Base-by-base conservation (phyloP, 441 rosid genomes). In the Euphorbia schlechtendalii region DNA sequence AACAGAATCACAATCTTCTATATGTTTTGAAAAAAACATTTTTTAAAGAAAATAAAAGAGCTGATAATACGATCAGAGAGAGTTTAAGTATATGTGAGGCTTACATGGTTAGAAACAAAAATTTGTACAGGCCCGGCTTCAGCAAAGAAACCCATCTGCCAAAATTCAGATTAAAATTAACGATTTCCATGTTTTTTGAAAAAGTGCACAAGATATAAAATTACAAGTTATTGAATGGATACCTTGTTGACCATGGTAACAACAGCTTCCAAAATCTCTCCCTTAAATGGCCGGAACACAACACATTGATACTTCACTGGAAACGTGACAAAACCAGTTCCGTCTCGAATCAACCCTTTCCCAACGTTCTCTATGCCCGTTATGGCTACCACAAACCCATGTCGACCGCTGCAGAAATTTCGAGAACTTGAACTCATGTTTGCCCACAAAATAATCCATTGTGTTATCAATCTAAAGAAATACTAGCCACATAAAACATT, bases 91-190 rank as follows among this genome's bases (percentile, higher is more conserved):
- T 38, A 51, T 22, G 46, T 32, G 52, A 8, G 51, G 73, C 92
- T 80, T 69, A 85, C 99, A 71, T 88, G 99, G 74, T 86, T 93
- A 13, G 97, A 93, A 73, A 90, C 93, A 66, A 93, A 93, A 59
- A 90, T 86, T 80, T 93, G 95, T 76, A 93, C 97, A 8, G 96
- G 99, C 1, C 95, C 97, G 69, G 95, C 93, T 69, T 93, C 95
- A 0, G 97, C 99, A 25, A 87, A 90, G 77, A 93, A 93, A 36
- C 97, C 99, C 97, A 90, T 84, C 99, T 93, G 82, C 24, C 67
- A 56, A 22, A 57, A 65, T 36, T 41, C 41, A 28, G 24, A 61
- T 34, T 12, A 38, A 55, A n/a, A n/a, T n/a, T 73, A 17, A 56
- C 7, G 52, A 5, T 24, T 13, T 41, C 34, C 27, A 56, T 24